Evolutionary conservation across 1,139 yeast species (phyloP).

Genomic region (Yamadazyma dendronema): DNA sequence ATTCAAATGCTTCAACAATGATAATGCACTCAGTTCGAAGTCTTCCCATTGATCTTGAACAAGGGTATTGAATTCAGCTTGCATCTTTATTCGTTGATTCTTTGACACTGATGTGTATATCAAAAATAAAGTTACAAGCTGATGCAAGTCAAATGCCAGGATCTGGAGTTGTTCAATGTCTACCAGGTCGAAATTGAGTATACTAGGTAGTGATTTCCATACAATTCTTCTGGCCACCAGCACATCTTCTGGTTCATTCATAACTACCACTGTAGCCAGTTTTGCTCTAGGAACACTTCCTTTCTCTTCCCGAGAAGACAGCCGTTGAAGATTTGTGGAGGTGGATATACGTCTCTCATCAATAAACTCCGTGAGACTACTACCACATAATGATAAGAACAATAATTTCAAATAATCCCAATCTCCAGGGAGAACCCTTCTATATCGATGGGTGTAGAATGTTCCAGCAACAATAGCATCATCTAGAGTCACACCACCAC

Average conservation of each 20-base stretch:
- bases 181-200: conserved; percentile 23
- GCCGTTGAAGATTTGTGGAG: not conserved
- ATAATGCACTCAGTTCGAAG: conserved; percentile 31
- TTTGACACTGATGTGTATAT: conserved; percentile 26
- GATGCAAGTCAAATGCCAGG: conserved; percentile 32
- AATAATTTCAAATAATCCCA: conserved; percentile 26
- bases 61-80: conserved; percentile 16
- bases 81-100: conserved; percentile 19
- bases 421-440: conserved; percentile 17
- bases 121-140: conserved; percentile 44
- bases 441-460: conserved; percentile 27
- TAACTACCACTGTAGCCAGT: conserved; percentile 1
- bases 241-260: conserved; percentile 3
- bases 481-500: conserved; percentile 19
- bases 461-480: conserved; percentile 25
- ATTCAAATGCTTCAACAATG: conserved; percentile 37
- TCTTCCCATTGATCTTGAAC: conserved; percentile 27
- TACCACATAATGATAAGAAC: conserved; percentile 22
- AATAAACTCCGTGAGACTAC: conserved; percentile 1
- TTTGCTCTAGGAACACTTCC: not conserved
- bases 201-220: conserved; percentile 14
- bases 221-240: conserved; percentile 3
- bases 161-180: conserved; percentile 32
- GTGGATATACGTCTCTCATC: not conserved
- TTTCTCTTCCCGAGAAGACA: not conserved